Evolutionary conservation across 176 grass and related monocot genomes (phyloP), one percentile per base, ranked within the genome.

Genomic region (Hordeum marinum): DNA sequence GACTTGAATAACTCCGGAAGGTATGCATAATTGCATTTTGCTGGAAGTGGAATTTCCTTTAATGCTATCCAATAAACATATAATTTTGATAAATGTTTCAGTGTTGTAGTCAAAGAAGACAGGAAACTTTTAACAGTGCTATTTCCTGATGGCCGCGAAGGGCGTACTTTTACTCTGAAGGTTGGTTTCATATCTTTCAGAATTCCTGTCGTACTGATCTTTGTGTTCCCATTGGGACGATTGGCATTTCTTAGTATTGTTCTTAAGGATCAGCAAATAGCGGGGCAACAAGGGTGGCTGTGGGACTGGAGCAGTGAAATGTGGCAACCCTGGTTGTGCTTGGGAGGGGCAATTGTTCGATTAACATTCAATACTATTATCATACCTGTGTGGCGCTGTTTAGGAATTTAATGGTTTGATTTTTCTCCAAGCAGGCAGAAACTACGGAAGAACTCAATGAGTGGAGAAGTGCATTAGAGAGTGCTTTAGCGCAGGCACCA

Each of bases 1-100:
- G 91, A 95, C 86, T 83, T 98, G 81, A 98, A 98, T 81, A 98
- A 81, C 82, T 96, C 96, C 3, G 96, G 93, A 94, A 98, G 96
- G 96, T 98, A 85, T 82, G 82, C 32, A 68, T 83, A 76, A 61
- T 26, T 26, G 58, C 57, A 46, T 42, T 82, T 84, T 78, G 24
- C 69, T 80, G 41, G 35, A 78, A 75, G 23, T 23, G 45, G 18
- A 65, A 79, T 21, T 71, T 80, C 72, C 50, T 62, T 21, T 17
- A 36, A 63, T 84, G 63, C 63, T 78, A 50, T 86, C 76, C 68
- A 29, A 42, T 83, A 67, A 74, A 20, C 5, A 52, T 76, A 37
- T 82, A 89, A 84, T 74, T 34, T 81, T 68, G 86, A 60, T 63
- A 60, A 76, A 86, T 88, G 75, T 81, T 88, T 67, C 86, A 98